Evolutionary conservation across 306 rosid genomes (phyloP), one percentile per base, ranked within the genome.

Genomic region (Adenanthera pavonina): DNA sequence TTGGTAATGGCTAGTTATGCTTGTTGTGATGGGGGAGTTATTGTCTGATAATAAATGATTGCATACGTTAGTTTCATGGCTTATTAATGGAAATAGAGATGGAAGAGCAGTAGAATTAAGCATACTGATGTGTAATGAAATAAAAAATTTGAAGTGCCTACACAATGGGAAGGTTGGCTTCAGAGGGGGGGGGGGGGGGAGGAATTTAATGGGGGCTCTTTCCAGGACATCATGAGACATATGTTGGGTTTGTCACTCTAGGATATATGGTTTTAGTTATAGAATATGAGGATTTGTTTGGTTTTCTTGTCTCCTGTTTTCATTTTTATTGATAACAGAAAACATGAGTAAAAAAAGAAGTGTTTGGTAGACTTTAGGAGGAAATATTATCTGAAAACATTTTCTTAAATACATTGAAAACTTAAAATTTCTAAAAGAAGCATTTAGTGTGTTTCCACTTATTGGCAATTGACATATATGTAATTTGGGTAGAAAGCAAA

Each of bases 41-140:
- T 56, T 20, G n/a, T 62, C 11, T 34, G 9, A 57, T 67, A 35
- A 53, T 33, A 61, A 66, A 67, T 69, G 76, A 38, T 49, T 78
- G 53, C 66, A 34, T 54, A 17, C 38, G 8, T 35, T 53, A 43
- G 25, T 33, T 76, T 78, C n/a, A 15, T 30, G 67, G 69, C 40
- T 54, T 70, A 71, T 44, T 43, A 41, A 60, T 30, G 25, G 11
- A 35, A 19, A 44, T 12, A 35, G 38, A 34, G 7, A 33, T 17
- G 35, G 41, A 53, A 43, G 59, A 67, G 48, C 35, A 69, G 17
- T n/a, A 35, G 15, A 4, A 57, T 30, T 60, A 11, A 8, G 67
- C 16, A 54, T 69, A 6, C 33, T 41, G 66, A 3, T 56, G n/a
- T 78, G 34, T 78, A 38, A 25, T 12, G 5, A 77, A 53, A 66